Evolutionary conservation across 805 yeast genomes (phyloP), one percentile per base, ranked within the genome.

Genomic region (Myxozyma lipomycoides): DNA sequence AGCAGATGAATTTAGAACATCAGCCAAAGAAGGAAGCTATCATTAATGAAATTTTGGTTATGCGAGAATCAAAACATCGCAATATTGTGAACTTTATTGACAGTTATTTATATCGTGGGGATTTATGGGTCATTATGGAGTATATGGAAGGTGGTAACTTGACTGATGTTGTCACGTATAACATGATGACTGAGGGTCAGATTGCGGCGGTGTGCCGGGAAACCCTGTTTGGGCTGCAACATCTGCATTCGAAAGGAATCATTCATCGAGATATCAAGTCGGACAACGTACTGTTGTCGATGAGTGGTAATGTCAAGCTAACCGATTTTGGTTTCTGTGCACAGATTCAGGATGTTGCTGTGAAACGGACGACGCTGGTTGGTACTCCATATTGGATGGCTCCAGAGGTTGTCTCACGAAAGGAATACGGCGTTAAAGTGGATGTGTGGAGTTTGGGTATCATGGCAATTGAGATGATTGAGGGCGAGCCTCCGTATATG

Each of bases 311-410:
- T 59, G 88, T 93, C 64, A 93, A 93, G 70, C 75, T 93, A 66
- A 49, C 98, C 0, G 98, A 93, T 70, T 87, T 87, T 67, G 95
- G 95, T 0, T 93, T 91, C 72, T 93, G 98, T 71, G 99, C 98
- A 0, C 95, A 90, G 68, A 76, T 86, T 54, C 86, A 84, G 34
- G 95, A 84, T 58, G 78, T 79, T 48, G 84, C 86, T 58, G 73
- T 85, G 48, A 90, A 91, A 68, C 81, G 99, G 67, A 89, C 96
- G 2, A 93, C 99, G 3, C 88, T 93, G 95, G 98, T 93, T 17
- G 99, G 99, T 15, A 93, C 99, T 0, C 98, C 99, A 12, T 93
- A 93, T 67, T 93, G 99, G 99, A 93, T 93, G 99, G 99, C 99
- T 0, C 99, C 99, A 1, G 99, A 93, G 68, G 96, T 93, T 47